Conservation (phyloP, 345 rosid genomes). For the Draba incana region DNA sequence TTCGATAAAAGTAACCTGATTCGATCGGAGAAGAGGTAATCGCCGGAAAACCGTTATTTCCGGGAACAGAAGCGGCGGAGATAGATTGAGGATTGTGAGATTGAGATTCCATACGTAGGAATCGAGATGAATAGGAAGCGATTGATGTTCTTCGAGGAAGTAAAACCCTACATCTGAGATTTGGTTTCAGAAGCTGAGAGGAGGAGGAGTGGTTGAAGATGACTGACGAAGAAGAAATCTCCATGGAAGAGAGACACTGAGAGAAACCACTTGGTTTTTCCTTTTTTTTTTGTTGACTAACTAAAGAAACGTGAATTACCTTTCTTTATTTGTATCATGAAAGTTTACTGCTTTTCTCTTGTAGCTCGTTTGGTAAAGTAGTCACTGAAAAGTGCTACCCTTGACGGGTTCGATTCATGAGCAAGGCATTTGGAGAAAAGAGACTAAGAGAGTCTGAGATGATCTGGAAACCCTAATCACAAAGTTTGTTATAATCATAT, state of each 20-base stretch:
- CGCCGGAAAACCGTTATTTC: conserved; percentile 25
- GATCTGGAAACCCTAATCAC: too few relatives aligned
- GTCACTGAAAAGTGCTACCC: not conserved
- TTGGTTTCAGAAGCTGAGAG: conserved; percentile 21
- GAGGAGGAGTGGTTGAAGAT: not conserved
- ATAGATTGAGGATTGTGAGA: conserved; percentile 20
- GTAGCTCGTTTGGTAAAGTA: conserved; percentile 4
- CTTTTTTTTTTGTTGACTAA: not conserved
- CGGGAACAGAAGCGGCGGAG: conserved; percentile 28
- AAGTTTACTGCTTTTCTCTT: not conserved
- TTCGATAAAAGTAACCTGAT: conserved; percentile 4
- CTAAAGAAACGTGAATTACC: not conserved
- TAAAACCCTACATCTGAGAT: not conserved
- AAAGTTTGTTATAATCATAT: too few relatives aligned
- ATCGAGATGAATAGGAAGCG: conserved; percentile 16
- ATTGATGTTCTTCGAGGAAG: not conserved
- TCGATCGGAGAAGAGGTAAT: conserved; percentile 18
- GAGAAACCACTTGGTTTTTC: not conserved
- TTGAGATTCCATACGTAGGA: conserved; percentile 21
- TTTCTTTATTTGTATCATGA: not conserved
- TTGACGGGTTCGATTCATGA: not conserved
- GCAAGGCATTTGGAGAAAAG: not conserved
- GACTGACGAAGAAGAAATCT: conserved; percentile 29
- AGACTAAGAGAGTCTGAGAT: not conserved
- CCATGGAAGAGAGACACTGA: conserved; percentile 12